Percentiles rank a stretch among this genome's conserved stretches.
These are phyloP conservation scores for Solanum acaule DNA, from an alignment of 257 asterid species.

Conservation along the genomic window DNA sequence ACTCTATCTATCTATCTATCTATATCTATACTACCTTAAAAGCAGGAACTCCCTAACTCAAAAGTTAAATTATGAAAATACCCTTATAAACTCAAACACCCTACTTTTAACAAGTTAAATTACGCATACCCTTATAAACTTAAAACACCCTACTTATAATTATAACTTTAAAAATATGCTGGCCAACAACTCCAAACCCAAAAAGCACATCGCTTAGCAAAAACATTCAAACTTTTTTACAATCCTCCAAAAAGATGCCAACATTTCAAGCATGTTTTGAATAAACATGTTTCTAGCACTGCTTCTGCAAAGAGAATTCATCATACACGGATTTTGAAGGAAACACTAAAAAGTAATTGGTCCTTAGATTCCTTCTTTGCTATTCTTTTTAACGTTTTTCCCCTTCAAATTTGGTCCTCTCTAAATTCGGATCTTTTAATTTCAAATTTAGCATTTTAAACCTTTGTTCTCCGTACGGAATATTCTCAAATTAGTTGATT, in stretches of 20 bases:
- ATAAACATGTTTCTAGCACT: background rate
- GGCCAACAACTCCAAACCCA: background rate
- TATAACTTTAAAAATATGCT: too few species aligned
- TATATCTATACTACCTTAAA: too few species aligned
- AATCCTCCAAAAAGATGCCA: background rate
- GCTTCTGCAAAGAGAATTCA: background rate
- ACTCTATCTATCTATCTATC: too few species aligned
- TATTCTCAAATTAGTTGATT: background rate
- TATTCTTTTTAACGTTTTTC: background rate
- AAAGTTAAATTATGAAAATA: too few species aligned
- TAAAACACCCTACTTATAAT: background rate
- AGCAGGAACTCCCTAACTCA: too few species aligned
- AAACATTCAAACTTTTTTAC: background rate
- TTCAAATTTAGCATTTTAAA: too few species aligned
- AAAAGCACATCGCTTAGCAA: background rate
- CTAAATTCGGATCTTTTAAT: too few species aligned
- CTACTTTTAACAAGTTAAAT: too few species aligned
- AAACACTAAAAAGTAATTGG: background rate
- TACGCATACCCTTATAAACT: too few species aligned
- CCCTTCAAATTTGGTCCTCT: background rate
- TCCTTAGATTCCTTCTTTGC: background rate
- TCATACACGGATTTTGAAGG: background rate
- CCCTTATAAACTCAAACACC: too few species aligned
- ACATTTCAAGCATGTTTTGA: background rate
- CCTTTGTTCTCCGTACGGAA: background rate